Evolutionary conservation across 768 basidiomycete species (phyloP).

Genomic region (Calocera viscosa): DNA sequence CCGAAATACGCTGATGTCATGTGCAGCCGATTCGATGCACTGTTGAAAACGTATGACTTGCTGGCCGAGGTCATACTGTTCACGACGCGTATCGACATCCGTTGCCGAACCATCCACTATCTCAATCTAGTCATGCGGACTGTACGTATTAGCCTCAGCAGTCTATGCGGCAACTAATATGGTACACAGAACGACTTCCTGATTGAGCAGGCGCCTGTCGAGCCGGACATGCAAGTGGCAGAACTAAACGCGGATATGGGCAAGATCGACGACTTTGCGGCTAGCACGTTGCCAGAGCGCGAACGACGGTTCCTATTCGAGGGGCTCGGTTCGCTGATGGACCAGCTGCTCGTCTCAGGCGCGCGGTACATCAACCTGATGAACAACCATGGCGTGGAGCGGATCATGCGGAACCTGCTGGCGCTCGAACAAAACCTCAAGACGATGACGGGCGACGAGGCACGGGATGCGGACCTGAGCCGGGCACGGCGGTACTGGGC

Average conservation of each 20-base stretch:
- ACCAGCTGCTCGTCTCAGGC: conserved; percentile 63
- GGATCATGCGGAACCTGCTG: conserved; percentile 77
- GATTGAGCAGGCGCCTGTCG: conserved; percentile 69
- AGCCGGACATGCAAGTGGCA: conserved; percentile 79
- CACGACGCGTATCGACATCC: conserved; percentile 75
- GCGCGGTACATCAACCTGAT: conserved; percentile 56
- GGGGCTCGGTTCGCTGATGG: conserved; percentile 74
- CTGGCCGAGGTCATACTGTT: conserved; percentile 75
- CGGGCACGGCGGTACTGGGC: conserved; percentile 70
- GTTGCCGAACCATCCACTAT: conserved; percentile 72
- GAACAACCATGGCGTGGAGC: conserved; percentile 67
- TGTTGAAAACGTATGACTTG: conserved; percentile 82
- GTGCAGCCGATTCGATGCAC: conserved; percentile 74
- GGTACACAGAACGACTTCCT: conserved; percentile 63
- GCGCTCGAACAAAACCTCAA: conserved; percentile 87
- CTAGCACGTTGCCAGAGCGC: conserved; percentile 44
- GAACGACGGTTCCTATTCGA: conserved; percentile 71
- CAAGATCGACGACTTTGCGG: conserved; percentile 58
- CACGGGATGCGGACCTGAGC: conserved; percentile 54
- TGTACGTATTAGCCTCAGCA: conserved; percentile 31
- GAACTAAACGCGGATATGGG: conserved; percentile 75
- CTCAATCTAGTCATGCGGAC: conserved; percentile 66
- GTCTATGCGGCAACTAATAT: background rate
- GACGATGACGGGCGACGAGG: conserved; percentile 48
- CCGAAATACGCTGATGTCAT: background rate